These are phyloP conservation scores for Hypoxylon sp. DNA, from an alignment of 2,329 filamentous ascomycete species.

Conservation along the genomic window DNA sequence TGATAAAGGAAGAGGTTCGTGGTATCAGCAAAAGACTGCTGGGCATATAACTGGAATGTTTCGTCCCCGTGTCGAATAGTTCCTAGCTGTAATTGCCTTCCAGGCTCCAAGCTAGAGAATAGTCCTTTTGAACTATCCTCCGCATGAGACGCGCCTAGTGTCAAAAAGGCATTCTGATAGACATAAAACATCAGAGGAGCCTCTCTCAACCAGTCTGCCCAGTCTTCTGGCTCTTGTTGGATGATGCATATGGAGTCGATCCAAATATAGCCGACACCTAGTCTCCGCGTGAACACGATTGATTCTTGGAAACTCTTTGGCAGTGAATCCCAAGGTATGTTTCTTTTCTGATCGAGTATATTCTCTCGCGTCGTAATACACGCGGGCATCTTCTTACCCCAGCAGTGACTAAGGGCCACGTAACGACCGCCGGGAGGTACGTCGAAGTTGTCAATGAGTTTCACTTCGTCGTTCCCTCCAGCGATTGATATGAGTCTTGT, in stretches of 20 bases:
- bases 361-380: constrained; percentile 11
- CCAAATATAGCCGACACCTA: constrained; percentile 18
- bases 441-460: neutral
- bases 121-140: constrained; percentile 8
- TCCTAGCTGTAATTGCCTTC: neutral
- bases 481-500: constrained; percentile 13
- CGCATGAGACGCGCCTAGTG: constrained; percentile 8
- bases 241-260: constrained; percentile 13
- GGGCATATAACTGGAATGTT: constrained; percentile 11
- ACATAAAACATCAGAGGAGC: constrained; percentile 17
- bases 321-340: constrained; percentile 8
- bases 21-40: constrained; percentile 7
- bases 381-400: constrained; percentile 5
- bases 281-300: constrained; percentile 11
- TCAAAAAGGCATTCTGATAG: constrained; percentile 15
- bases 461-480: neutral
- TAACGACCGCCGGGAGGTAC: constrained; percentile 1
- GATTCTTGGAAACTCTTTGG: constrained; percentile 18
- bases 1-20: neutral
- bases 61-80: neutral
- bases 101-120: constrained; percentile 6
- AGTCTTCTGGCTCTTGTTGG: neutral
- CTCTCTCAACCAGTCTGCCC: constrained; percentile 15
- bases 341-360: constrained; percentile 1
- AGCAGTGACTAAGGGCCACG: constrained; percentile 23